Evolutionary conservation across 495 filamentous ascomycete genomes (phyloP).

Genomic region (Aspergillus saccharolyticus): DNA sequence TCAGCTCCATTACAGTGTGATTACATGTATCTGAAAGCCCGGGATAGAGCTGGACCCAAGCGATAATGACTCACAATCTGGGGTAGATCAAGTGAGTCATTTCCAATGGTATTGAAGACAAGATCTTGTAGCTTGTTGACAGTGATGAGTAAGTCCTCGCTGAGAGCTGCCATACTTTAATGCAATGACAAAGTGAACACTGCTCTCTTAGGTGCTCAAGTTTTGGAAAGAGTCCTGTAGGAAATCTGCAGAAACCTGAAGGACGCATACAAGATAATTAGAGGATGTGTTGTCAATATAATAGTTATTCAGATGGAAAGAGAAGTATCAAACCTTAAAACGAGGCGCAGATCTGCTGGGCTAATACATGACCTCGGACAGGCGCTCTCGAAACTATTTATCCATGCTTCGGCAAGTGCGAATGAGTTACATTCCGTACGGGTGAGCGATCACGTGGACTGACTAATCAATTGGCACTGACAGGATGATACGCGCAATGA

Average conservation of each 20-base stretch:
- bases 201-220: background rate
- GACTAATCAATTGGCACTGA: too few relatives aligned
- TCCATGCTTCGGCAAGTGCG: background rate
- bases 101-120: constrained; percentile 99
- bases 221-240: background rate
- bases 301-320: too few relatives aligned
- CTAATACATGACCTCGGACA: background rate
- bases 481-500: too few relatives aligned
- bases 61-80: constrained; percentile 75
- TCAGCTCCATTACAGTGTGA: background rate
- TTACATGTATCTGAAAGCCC: background rate
- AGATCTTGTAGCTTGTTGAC: constrained; percentile 98
- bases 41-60: background rate
- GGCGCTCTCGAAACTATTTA: background rate
- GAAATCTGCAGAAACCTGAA: background rate
- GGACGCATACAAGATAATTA: background rate
- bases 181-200: background rate
- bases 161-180: constrained; percentile 60
- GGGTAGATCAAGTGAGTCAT: constrained; percentile 93
- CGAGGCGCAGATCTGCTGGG: background rate
- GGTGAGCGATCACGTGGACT: too few relatives aligned
- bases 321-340: background rate
- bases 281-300: background rate
- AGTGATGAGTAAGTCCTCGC: constrained; percentile 84
- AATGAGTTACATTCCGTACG: background rate